These are phyloP conservation scores for Phialophora macrospora DNA, from an alignment of 2,329 filamentous ascomycete species.

Conservation along the genomic window DNA sequence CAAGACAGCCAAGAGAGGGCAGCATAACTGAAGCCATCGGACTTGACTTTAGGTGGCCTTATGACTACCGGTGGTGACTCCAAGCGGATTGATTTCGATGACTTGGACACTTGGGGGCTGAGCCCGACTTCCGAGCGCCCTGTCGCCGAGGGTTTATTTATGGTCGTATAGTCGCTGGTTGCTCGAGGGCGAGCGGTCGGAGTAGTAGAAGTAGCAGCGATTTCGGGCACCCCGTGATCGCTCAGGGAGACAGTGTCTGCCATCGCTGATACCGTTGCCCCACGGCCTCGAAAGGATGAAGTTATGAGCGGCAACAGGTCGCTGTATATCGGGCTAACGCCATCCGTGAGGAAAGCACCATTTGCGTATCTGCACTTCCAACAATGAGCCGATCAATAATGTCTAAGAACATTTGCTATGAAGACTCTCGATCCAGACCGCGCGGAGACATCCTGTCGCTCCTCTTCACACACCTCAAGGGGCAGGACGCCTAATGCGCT, in stretches of 20 bases:
- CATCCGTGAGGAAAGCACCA: not conserved
- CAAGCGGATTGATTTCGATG: slow-evolving; percentile 19
- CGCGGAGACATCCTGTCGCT: not conserved
- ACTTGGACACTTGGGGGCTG: slow-evolving; percentile 16
- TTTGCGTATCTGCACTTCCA: not conserved
- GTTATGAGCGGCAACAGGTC: not conserved
- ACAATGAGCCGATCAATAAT: not conserved
- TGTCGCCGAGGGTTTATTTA: not conserved
- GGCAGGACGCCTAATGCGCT: not conserved
- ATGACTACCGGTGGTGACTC: slow-evolving; percentile 26
- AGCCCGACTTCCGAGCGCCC: not conserved
- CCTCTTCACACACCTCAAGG: not conserved
- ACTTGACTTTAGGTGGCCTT: slow-evolving; percentile 24
- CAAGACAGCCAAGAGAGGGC: slow-evolving; percentile 22
- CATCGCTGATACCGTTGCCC: not conserved
- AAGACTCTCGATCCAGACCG: not conserved
- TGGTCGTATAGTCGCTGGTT: not conserved
- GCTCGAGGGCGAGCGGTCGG: too few relatives aligned
- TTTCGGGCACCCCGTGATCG: not conserved
- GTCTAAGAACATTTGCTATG: not conserved
- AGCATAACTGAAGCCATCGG: slow-evolving; percentile 18
- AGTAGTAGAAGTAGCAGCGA: not conserved
- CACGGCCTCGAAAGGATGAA: not conserved
- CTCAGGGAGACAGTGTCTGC: not conserved
- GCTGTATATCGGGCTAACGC: not conserved